A percentile compares a stretch with the other conserved stretches of the same genome.
Conservation (phyloP, 129 eudicot genomes). For the Gnaphalium uliginosum region DNA sequence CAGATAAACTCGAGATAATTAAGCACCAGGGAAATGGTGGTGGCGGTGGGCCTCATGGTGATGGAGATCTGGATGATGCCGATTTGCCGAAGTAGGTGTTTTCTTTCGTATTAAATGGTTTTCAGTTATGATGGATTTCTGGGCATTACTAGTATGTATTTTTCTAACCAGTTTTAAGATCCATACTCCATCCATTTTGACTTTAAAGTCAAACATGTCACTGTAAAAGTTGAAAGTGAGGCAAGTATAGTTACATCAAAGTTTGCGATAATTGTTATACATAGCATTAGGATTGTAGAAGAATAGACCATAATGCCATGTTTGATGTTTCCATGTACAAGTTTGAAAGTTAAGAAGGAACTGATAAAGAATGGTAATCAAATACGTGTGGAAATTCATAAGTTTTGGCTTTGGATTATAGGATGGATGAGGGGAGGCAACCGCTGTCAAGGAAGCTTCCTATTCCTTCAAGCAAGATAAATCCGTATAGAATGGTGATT, state of each 20-base stretch:
- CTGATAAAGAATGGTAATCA: background rate
- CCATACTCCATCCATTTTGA: background rate
- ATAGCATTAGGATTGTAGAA: background rate
- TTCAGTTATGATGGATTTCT: background rate
- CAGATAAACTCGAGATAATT: slow-evolving; percentile 30
- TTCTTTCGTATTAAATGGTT: slow-evolving; percentile 4
- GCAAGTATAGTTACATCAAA: background rate
- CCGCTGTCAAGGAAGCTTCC: slow-evolving; percentile 60
- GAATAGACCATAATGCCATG: background rate
- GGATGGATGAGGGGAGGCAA: slow-evolving; percentile 67
- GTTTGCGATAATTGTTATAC: background rate
- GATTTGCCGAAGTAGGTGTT: slow-evolving; percentile 49
- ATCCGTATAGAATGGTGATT: slow-evolving; percentile 59
- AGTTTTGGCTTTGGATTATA: slow-evolving; percentile 22
- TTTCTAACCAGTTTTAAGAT: background rate
- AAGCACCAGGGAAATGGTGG: slow-evolving; percentile 30
- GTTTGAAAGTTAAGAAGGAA: background rate
- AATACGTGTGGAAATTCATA: background rate
- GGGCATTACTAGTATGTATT: background rate
- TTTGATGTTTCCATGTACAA: background rate
- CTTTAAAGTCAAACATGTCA: background rate
- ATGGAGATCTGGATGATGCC: slow-evolving; percentile 38
- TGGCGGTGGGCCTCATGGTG: slow-evolving; percentile 16
- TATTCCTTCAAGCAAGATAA: slow-evolving; percentile 58
- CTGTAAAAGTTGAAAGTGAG: too few species aligned